Evolutionary conservation across 441 rosid species (phyloP), one percentile per base, ranked within the genome.

Genomic region (Populus hybrid): DNA sequence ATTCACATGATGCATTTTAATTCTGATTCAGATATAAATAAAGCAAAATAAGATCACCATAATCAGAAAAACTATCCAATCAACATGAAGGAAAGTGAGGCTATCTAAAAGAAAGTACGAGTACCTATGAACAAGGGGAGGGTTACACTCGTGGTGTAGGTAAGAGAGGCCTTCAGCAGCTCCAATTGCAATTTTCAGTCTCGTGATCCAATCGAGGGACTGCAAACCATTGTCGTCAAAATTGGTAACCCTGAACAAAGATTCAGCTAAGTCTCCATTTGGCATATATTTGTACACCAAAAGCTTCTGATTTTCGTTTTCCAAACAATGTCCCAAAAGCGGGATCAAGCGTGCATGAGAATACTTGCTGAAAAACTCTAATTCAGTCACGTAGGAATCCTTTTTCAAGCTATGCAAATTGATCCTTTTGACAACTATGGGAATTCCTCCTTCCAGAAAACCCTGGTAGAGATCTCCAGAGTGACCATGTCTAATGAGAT

Each of bases 131-230:
- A 93, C 98, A 23, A 97, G 84, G 79, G 98, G 87, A 71, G 98
- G 98, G 0, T 80, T 85, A 75, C 97, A 90, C 81, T 93, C 98
- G 75, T 96, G 99, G 80, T 97, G 99, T 75, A 97, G 82, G 82
- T 89, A 90, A 65, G 94, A 80, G 57, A 97, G 86, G 68, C 88
- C 94, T 85, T 94, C 98, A 1, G 99, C 99, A 67, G 95, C 92
- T 34, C 35, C 35, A 5, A 34, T 34, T 34, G 35, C 35, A 34
- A 34, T 34, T 34, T 34, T 34, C 35, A 94, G 84, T 82, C 99
- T 91, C 21, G 99, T 97, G 59, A 97, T 97, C 99, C 99, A 97
- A 85, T 97, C 98, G 71, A 97, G 83, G 70, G 99, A 91, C 82
- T 85, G 86, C 75, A 91, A 83, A 53, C 85, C 83, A 71, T 85